Base-by-base conservation (phyloP, 1,284 basidiomycete genomes). In the Prillingera fragicola region DNA sequence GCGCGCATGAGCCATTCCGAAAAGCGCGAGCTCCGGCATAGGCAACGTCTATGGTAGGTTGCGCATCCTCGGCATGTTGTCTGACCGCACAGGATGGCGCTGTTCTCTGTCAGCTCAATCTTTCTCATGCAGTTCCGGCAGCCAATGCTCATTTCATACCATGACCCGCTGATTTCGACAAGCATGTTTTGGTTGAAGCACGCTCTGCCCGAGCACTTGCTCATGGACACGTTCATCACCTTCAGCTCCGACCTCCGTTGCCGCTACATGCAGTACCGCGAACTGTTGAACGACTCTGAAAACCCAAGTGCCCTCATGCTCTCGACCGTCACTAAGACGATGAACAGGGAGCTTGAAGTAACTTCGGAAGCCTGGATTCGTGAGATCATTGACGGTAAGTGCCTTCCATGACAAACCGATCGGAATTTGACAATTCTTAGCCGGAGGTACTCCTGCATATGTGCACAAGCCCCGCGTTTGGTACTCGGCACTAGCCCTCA, bases 81-180 rank as follows among this genome's bases (percentile, higher is more conserved):
- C 45, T 41, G 33, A 31, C 38, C 13, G 31, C 9, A 28, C 33
- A 63, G 62, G 62, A 38, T 65, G 19, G 50, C 57, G 15, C 38
- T 65, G 15, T 65, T 65, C 58, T 49, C 56, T 17, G 54, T 54
- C 41, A 65, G 60, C 47, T 60, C 63, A 1, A 59, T 65, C 25
- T 65, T 63, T 48, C 57, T 59, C 43, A 62, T 65, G 59, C 63
- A 65, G 48, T 65, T 65, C 48, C 52, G 56, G 12, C 59, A 59
- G 45, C 60, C 61, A 8, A 57, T 65, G 57, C 52, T 63, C 10
- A 63, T 65, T 24, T 41, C 52, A 6, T 55, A 57, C 19, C 55
- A 52, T 5, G 63, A 65, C 33, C 57, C 56, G 2, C 42, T 65
- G n/a, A 45, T 65, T 8, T 48, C 56, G 8, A 55, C 54, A 1